Evolutionary conservation across 371 early-diverging fungal species (phyloP).

Genomic region (Mortierella sp.): DNA sequence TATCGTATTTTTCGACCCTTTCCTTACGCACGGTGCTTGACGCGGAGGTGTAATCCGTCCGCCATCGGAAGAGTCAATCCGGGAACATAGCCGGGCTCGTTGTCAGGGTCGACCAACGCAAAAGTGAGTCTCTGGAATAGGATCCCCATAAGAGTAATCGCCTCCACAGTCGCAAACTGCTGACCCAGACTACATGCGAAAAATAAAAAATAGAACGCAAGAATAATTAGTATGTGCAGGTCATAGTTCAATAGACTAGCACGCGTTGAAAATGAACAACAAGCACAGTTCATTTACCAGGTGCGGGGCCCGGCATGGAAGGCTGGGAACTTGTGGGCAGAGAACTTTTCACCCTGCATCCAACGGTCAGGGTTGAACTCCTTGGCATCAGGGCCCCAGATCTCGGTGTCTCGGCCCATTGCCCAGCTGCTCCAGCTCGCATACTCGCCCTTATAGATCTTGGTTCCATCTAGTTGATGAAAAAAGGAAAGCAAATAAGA

Average conservation of each 20-base stretch:
- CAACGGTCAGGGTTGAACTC: slow-evolving; percentile 73
- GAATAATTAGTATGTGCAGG: too few relatives aligned
- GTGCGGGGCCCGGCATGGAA: too few relatives aligned
- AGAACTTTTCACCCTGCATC: slow-evolving; percentile 36
- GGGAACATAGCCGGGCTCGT: slow-evolving; percentile 28
- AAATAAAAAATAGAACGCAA: too few relatives aligned
- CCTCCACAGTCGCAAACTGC: slow-evolving; percentile 69
- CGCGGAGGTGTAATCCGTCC: slow-evolving; percentile 31
- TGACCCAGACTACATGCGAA: slow-evolving; percentile 54
- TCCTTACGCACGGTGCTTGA: slow-evolving; percentile 26
- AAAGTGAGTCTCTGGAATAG: slow-evolving; percentile 63
- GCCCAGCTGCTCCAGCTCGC: slow-evolving; percentile 64
- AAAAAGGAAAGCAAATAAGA: too few relatives aligned
- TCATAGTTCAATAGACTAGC: too few relatives aligned
- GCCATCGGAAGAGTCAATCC: slow-evolving; percentile 39
- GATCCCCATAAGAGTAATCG: slow-evolving; percentile 60
- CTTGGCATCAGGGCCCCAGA: slow-evolving; percentile 76
- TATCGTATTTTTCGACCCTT: too few relatives aligned
- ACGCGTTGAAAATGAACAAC: too few relatives aligned
- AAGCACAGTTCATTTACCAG: too few relatives aligned
- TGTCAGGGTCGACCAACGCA: slow-evolving; percentile 47
- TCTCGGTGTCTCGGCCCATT: slow-evolving; percentile 65
- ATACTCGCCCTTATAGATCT: slow-evolving; percentile 62
- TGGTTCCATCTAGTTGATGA: slow-evolving; percentile 73
- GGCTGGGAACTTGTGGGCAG: slow-evolving; percentile 39